These are phyloP conservation scores for Melastoma candidum DNA, from an alignment of 441 rosid species.

Conservation along the genomic window DNA sequence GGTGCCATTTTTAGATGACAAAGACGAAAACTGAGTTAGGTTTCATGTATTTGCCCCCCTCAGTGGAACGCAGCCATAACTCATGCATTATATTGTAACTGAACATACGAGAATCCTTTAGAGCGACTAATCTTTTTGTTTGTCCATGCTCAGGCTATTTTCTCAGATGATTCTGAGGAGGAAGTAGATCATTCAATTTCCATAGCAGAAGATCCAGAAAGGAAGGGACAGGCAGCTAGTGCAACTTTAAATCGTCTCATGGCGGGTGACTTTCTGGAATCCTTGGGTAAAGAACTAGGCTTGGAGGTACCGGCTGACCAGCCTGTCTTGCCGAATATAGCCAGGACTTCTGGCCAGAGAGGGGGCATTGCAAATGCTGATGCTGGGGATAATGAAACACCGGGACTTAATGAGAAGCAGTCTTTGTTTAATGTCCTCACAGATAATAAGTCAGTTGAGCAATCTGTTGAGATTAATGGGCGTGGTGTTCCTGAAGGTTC, in stretches of 20 bases:
- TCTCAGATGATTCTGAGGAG: conserved; percentile 92
- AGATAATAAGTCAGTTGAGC: conserved; percentile 18
- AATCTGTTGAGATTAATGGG: conserved; percentile 14
- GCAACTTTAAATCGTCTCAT: conserved; percentile 75
- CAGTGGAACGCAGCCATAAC: background rate
- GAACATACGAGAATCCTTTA: conserved; percentile 2
- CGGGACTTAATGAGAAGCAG: conserved; percentile 19
- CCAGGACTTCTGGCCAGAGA: conserved; percentile 18
- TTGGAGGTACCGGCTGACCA: conserved; percentile 79
- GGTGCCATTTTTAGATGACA: too few relatives aligned
- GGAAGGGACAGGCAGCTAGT: conserved; percentile 69
- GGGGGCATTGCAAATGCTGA: conserved; percentile 18
- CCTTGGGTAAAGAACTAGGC: conserved; percentile 92
- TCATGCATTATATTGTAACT: background rate
- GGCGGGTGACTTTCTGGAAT: conserved; percentile 91
- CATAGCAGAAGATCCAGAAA: conserved; percentile 43
- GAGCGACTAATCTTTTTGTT: conserved; percentile 5
- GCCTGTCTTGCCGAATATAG: conserved; percentile 25
- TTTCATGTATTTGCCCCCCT: too few relatives aligned
- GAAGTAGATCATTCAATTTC: conserved; percentile 38
- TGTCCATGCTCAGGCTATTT: conserved; percentile 60
- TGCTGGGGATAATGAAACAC: conserved; percentile 12
- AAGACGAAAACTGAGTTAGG: too few relatives aligned
- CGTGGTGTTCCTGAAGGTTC: conserved; percentile 21
- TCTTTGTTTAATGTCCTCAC: conserved; percentile 14